Evolutionary conservation across 805 yeast genomes (phyloP), one percentile per base, ranked within the genome.

Genomic region (Starmera caribaea): DNA sequence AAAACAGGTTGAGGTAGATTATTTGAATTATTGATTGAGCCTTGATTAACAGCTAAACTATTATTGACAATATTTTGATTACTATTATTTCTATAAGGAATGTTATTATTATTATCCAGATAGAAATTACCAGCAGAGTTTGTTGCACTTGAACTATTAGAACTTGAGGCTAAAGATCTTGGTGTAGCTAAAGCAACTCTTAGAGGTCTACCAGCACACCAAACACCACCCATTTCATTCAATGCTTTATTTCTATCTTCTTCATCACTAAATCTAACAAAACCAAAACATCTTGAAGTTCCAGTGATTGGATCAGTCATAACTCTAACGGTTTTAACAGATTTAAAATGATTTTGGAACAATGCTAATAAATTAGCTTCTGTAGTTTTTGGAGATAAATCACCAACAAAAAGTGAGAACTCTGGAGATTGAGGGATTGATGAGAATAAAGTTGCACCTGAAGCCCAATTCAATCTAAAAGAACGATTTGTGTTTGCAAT

Each of bases 251-350:
- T 72, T 49, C 90, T 69, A 50, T 82, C 90, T 32, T 63, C 70
- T 46, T 81, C 87, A 47, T 74, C 76, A 16, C 81, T 73, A 54
- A 83, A 83, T 45, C 94, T 64, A 24, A 83, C 88, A 59, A 83
- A 83, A 0, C 92, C 92, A 60, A 82, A 82, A 51, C 92, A 81
- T 47, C 90, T 66, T 3, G 87, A 79, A 26, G 80, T 73, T 0
- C 89, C 89, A 12, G 82, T 72, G 6, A 83, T 72, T 3, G 92
- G 92, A 54, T 83, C 90, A 0, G 92, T 82, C 90, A 83, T 83
- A 10, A 83, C 90, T 43, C 92, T 65, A 7, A 83, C 92, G 2
- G 92, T 82, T 49, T 81, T 81, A 32, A 83, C 81, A 8, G 85
- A 73, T 38, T 65, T 64, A 60, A 73, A 83, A 41, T 70, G 69